These are phyloP conservation scores for Penicillium bialowiezense DNA, from an alignment of 495 filamentous ascomycete species.

Conservation along the genomic window DNA sequence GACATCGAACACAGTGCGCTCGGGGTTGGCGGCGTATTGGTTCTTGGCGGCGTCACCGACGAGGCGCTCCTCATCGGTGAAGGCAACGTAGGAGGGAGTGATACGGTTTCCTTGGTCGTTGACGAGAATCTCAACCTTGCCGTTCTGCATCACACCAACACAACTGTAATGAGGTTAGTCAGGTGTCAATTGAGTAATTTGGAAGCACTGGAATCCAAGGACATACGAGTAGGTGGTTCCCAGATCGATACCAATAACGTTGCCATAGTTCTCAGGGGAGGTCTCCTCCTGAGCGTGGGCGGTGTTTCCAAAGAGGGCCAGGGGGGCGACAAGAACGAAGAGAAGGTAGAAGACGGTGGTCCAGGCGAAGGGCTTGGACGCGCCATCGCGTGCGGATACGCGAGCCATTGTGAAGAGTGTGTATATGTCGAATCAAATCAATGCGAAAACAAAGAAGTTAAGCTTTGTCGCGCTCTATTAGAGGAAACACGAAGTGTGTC, in stretches of 20 bases:
- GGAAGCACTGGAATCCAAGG: no score
- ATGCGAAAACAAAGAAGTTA: slow-evolving; percentile 10
- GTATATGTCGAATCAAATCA: slow-evolving; percentile 8
- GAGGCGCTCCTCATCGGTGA: slow-evolving; percentile 94
- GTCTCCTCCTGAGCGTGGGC: slow-evolving; percentile 73
- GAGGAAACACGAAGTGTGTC: slow-evolving; percentile 20
- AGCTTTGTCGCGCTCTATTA: slow-evolving; percentile 13
- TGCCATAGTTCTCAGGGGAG: slow-evolving; percentile 74
- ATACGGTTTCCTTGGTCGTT: slow-evolving; percentile 99
- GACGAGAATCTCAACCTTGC: slow-evolving; percentile 95
- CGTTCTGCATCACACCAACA: slow-evolving; percentile 98
- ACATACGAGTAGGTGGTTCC: slow-evolving; percentile 91
- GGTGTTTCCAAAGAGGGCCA: slow-evolving; percentile 66
- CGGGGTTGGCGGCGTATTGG: slow-evolving; percentile 92
- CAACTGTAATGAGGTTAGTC: slow-evolving; percentile 48
- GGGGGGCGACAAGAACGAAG: slow-evolving; percentile 70
- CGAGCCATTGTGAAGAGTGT: slow-evolving; percentile 45
- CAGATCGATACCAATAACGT: slow-evolving; percentile 92
- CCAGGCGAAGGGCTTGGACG: slow-evolving; percentile 56
- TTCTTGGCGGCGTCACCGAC: slow-evolving; percentile 99
- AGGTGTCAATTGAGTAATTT: neutral
- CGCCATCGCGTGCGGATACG: slow-evolving; percentile 37
- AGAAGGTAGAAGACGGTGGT: slow-evolving; percentile 81
- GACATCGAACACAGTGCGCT: slow-evolving; percentile 85
- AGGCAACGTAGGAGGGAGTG: slow-evolving; percentile 97